These are phyloP conservation scores for Didymella sp. DNA, from an alignment of 2,329 filamentous ascomycete species.

Conservation along the genomic window DNA sequence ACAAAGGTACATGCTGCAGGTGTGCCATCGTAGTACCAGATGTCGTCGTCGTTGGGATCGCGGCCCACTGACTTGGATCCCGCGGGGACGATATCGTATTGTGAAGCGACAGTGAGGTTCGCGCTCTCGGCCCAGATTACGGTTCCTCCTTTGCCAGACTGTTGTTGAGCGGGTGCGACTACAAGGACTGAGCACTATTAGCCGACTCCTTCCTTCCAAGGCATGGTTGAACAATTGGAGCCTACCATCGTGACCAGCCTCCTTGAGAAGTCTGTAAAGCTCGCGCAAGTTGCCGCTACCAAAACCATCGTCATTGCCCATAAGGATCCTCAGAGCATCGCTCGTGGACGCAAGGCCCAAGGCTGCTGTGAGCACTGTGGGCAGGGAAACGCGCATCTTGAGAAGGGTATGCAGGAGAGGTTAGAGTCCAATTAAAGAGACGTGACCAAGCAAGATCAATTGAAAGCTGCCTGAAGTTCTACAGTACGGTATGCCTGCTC, in stretches of 20 bases:
- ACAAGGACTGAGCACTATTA: conserved; percentile 45
- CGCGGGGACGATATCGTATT: conserved; percentile 57
- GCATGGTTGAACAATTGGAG: not conserved
- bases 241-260: conserved; percentile 37
- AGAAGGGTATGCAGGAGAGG: not conserved
- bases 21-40: conserved; percentile 69
- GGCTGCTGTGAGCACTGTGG: conserved; percentile 26
- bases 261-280: conserved; percentile 39
- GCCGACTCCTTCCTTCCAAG: no score
- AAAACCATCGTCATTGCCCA: conserved; percentile 53
- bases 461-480: not conserved
- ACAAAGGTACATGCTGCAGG: conserved; percentile 64
- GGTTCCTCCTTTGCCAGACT: conserved; percentile 57
- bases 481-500: not conserved
- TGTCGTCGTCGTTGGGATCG: conserved; percentile 60
- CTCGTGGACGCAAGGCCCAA: conserved; percentile 25
- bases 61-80: conserved; percentile 59
- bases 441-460: not conserved
- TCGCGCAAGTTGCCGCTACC: conserved; percentile 48
- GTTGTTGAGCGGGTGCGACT: conserved; percentile 53
- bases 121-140: conserved; percentile 53
- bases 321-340: conserved; percentile 44
- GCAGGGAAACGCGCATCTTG: conserved; percentile 27
- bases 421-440: not conserved
- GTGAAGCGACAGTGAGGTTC: conserved; percentile 52